Evolutionary conservation across 352 stramenopile genomes (phyloP).

Genomic region (Stephanocyclus meneghinianus): DNA sequence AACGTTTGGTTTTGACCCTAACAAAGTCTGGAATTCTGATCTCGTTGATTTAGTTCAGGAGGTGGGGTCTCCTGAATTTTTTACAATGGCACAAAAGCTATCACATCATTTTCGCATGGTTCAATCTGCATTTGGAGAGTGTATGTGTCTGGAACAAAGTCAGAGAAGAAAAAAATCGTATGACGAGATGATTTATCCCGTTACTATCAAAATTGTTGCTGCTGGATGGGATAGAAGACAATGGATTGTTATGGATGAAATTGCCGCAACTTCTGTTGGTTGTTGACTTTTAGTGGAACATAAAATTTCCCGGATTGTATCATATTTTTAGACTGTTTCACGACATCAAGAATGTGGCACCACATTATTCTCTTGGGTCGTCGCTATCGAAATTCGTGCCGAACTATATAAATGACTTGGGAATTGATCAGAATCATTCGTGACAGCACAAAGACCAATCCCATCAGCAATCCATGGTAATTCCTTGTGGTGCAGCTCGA

Average conservation of each 20-base stretch:
- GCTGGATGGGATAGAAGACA: background rate
- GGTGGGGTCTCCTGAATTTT: background rate
- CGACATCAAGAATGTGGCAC: no score
- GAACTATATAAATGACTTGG: no score
- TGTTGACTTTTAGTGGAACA: no score
- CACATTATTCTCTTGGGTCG: no score
- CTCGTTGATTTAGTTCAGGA: background rate
- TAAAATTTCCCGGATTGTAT: no score
- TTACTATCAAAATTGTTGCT: background rate
- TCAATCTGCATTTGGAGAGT: conserved; percentile 4
- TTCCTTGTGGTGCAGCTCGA: no score
- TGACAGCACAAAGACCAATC: no score
- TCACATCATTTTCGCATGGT: conserved; percentile 5
- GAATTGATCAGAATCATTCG: no score
- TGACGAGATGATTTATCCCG: background rate
- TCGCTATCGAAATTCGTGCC: no score
- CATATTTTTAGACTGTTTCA: no score
- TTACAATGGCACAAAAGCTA: background rate
- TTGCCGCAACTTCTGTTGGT: background rate
- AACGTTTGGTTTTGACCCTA: conserved; percentile 3
- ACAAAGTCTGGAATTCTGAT: background rate
- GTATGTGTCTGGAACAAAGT: background rate
- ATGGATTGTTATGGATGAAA: background rate
- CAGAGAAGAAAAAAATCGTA: background rate
- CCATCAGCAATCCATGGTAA: no score